Percentiles rank a stretch among this genome's conserved stretches.
Conservation (phyloP, 768 basidiomycete genomes). For the Leucocoprinus leucothites region DNA sequence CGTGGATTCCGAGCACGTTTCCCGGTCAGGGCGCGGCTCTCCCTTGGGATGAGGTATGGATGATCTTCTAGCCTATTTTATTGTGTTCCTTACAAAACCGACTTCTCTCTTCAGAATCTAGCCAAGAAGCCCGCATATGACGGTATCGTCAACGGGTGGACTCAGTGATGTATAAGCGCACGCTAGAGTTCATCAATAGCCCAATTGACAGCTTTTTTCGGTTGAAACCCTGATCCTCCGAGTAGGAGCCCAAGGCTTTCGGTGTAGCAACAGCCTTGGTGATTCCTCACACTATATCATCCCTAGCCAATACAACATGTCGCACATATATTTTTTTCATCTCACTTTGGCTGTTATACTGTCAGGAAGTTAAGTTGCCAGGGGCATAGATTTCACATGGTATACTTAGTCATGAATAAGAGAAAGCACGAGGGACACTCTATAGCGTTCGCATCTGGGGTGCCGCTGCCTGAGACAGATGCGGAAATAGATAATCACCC, state of each 20-base stretch:
- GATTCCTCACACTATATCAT: too few species aligned
- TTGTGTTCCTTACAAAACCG: not conserved
- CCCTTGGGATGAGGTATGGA: constrained; percentile 32
- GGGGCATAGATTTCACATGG: too few species aligned
- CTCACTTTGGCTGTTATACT: too few species aligned
- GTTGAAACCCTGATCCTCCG: not conserved
- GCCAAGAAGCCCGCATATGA: constrained; percentile 19
- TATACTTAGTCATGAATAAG: too few species aligned
- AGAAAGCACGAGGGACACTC: too few species aligned
- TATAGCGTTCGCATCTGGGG: too few species aligned
- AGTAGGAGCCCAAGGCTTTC: too few species aligned
- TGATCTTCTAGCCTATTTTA: constrained; percentile 11
- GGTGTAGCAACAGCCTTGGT: too few species aligned
- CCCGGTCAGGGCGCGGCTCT: constrained; percentile 34
- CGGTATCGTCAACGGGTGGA: constrained; percentile 15
- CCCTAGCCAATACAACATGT: too few species aligned
- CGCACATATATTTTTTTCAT: too few species aligned
- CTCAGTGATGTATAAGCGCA: not conserved
- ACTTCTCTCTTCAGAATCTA: constrained; percentile 11
- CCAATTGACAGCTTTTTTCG: not conserved
- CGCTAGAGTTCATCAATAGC: not conserved
- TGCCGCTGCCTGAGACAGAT: not conserved
- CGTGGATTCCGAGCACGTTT: constrained; percentile 38
- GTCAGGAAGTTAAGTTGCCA: too few species aligned
- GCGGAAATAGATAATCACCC: not conserved